These are phyloP conservation scores for Stentor roeselii DNA, from an alignment of 73 alveolate genomes.

Conservation along the genomic window DNA sequence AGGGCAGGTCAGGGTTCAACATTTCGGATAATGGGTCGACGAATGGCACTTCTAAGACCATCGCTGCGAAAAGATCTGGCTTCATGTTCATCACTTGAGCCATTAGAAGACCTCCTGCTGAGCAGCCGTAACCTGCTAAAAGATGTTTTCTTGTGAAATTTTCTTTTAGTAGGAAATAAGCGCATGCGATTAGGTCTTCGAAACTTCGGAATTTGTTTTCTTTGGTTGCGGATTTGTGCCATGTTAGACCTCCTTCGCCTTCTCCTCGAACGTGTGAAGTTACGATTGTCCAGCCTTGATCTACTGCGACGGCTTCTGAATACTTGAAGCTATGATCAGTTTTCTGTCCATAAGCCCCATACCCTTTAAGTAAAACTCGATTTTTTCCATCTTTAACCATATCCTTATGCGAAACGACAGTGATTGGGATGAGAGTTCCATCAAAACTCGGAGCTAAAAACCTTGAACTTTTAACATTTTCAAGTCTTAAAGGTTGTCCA, in stretches of 20 bases:
- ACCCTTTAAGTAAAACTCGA: conserved; percentile 44
- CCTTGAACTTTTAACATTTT: conserved; percentile 53
- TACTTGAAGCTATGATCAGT: conserved; percentile 54
- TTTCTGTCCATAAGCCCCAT: conserved; percentile 88
- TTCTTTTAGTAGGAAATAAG: conserved; percentile 61
- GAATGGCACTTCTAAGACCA: conserved; percentile 72
- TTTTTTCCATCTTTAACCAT: conserved; percentile 42
- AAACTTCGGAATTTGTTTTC: conserved; percentile 57
- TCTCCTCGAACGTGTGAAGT: conserved; percentile 90
- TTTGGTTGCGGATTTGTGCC: conserved; percentile 80
- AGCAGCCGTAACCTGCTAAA: conserved; percentile 79
- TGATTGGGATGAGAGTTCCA: conserved; percentile 78
- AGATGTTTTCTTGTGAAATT: conserved; percentile 74
- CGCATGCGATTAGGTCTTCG: conserved; percentile 66
- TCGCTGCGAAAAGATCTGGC: conserved; percentile 79
- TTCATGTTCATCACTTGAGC: conserved; percentile 74
- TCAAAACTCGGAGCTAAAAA: conserved; percentile 68
- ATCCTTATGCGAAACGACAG: conserved; percentile 48
- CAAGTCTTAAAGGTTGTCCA: conserved; percentile 64
- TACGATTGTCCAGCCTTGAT: conserved; percentile 83
- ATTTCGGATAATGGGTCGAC: conserved; percentile 71
- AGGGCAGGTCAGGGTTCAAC: conserved; percentile 56
- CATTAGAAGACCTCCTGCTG: conserved; percentile 86
- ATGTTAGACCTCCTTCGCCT: conserved; percentile 74
- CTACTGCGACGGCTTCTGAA: conserved; percentile 71